Conservation (phyloP, 176 grass and related monocot species). For the Leersia perrieri region DNA sequence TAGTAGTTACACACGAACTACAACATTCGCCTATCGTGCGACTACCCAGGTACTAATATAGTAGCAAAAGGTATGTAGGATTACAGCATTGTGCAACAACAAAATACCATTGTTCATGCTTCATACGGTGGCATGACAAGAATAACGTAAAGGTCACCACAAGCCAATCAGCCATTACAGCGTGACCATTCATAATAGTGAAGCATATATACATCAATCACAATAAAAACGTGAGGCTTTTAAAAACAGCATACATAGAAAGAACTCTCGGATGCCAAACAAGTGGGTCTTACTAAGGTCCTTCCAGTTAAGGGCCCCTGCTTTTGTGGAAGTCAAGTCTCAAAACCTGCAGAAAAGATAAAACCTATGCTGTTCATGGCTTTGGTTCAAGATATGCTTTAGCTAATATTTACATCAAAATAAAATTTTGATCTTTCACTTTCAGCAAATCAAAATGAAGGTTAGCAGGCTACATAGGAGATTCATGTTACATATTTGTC, state of each 20-base stretch:
- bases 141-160: no score
- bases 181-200: not conserved
- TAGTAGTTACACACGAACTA: no score
- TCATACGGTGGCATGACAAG: no score
- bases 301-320: not conserved
- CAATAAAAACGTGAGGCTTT: not conserved
- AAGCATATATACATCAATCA: slow-evolving; percentile 12
- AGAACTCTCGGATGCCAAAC: not conserved
- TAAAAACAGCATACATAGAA: not conserved
- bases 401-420: not conserved
- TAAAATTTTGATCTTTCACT: not conserved
- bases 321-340: not conserved
- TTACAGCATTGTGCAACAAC: no score
- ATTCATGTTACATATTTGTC: not conserved
- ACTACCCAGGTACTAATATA: no score
- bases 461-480: not conserved
- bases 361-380: not conserved
- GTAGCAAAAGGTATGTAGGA: no score
- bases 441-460: no score
- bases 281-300: not conserved
- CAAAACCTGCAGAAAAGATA: slow-evolving; percentile 27
- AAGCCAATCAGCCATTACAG: no score
- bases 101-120: no score
- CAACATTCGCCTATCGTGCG: no score
- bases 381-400: not conserved